These are phyloP conservation scores for Boechera retrofracta DNA, from an alignment of 345 rosid species.

Conservation along the genomic window DNA sequence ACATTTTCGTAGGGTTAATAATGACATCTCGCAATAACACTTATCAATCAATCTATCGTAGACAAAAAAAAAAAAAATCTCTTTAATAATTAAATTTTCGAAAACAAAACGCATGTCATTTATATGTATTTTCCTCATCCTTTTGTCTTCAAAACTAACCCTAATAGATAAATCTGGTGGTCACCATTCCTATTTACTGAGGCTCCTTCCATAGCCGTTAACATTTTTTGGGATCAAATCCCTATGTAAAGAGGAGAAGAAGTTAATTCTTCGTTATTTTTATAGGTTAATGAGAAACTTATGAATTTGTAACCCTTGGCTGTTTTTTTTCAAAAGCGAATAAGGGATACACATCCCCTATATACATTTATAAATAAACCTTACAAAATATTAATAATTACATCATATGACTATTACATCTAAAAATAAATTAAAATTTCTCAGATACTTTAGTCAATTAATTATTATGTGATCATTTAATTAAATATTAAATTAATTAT, in stretches of 20 bases:
- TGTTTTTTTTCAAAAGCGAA: not conserved
- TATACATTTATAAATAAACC: too few species aligned
- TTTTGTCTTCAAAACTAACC: not conserved
- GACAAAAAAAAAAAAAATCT: not conserved
- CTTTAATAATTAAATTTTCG: not conserved
- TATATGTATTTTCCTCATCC: not conserved
- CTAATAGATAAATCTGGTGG: too few species aligned
- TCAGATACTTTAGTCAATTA: too few species aligned
- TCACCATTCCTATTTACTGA: too few species aligned
- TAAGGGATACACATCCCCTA: not conserved
- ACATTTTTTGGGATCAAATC: not conserved
- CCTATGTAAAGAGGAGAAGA: not conserved
- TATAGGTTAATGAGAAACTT: not conserved
- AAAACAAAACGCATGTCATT: conserved; percentile 2
- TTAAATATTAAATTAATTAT: too few species aligned
- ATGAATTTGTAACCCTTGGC: not conserved
- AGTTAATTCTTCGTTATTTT: not conserved
- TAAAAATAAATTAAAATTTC: too few species aligned
- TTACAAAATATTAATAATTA: too few species aligned
- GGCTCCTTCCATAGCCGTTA: too few species aligned
- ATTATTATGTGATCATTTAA: too few species aligned
- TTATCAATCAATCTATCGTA: conserved; percentile 18
- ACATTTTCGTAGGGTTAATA: conserved; percentile 34
- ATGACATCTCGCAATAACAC: conserved; percentile 37
- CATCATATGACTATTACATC: too few species aligned